Conservation (phyloP, 805 yeast species). For the Metschnikowia lunata region DNA sequence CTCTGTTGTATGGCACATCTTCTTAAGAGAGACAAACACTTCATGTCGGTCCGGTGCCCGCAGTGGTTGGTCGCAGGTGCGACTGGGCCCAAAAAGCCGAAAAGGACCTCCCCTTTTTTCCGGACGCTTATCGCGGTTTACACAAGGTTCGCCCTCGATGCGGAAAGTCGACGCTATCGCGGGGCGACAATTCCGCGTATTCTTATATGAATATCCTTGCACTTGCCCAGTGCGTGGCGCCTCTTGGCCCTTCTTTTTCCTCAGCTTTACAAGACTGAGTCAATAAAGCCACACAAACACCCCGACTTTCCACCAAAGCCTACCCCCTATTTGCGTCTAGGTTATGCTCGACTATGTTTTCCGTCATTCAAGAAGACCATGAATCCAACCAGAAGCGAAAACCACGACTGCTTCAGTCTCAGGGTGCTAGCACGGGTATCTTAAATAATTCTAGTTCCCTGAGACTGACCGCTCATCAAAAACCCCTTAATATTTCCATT, state of each 20-base stretch:
- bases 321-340: background rate
- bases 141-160: background rate
- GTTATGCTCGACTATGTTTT: conserved; percentile 19
- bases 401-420: conserved; percentile 40
- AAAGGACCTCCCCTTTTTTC: too few species aligned
- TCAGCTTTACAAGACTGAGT: conserved; percentile 1
- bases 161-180: conserved; percentile 9
- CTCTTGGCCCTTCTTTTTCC: conserved; percentile 1
- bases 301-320: background rate
- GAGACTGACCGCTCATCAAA: conserved; percentile 20
- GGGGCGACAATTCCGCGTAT: conserved; percentile 6
- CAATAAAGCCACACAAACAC: background rate
- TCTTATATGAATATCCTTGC: conserved; percentile 5
- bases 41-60: too few species aligned
- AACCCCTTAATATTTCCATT: conserved; percentile 13
- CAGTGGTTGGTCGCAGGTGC: too few species aligned
- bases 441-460: conserved; percentile 18
- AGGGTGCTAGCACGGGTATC: conserved; percentile 23
- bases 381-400: conserved; percentile 27
- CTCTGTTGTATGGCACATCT: too few species aligned
- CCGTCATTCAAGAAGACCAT: conserved; percentile 30
- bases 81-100: too few species aligned
- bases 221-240: conserved; percentile 1
- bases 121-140: too few species aligned
- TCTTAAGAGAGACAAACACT: too few species aligned